Evolutionary conservation across 352 stramenopile genomes (phyloP), one percentile per base, ranked within the genome.

Genomic region (Aphanomyces astaci): DNA sequence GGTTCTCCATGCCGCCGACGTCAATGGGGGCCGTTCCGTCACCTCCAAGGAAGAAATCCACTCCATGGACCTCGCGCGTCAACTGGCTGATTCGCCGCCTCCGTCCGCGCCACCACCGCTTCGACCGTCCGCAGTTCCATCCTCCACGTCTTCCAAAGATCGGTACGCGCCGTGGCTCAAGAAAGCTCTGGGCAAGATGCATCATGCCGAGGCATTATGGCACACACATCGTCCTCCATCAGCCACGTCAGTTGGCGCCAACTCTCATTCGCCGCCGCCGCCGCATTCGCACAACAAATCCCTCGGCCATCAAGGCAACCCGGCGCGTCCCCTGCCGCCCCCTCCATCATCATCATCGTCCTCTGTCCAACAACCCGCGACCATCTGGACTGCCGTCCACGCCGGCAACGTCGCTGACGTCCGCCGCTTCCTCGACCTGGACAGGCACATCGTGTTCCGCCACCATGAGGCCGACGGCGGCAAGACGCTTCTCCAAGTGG

Each of bases 151-250:
- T n/a, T 5, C 2, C 3, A 51, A 68, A 40, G 22, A 19, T 17
- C 75, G 84, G 27, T 88, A 89, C 33, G 74, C 80, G 64, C 78
- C 78, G 0, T 92, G 81, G 84, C 71, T 92, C n/a, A 73, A 82
- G 43, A 82, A 81, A 28, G 78, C 80, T n/a, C 68, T 88, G 46
- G 70, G 63, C 13, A 72, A 72, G 10, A 83, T 78, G 53, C 60
- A 81, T 2, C 43, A 77, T 22, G 81, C 65, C 4, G 64, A 84
- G 48, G 46, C 65, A 27, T 77, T 79, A 28, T 83, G 79, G 76
- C 28, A 51, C 13, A 66, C 64, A 4, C 36, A 65, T 2, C 53
- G 76, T 36, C 55, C 60, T 19, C 57, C 72, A 31, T 70, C 73
- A 4, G 22, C 11, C 17, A 10, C 32, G 22, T 4, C n/a, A 52